Evolutionary conservation across 2,329 filamentous ascomycete species (phyloP), one percentile per base, ranked within the genome.

Genomic region (Diplodia mutila): DNA sequence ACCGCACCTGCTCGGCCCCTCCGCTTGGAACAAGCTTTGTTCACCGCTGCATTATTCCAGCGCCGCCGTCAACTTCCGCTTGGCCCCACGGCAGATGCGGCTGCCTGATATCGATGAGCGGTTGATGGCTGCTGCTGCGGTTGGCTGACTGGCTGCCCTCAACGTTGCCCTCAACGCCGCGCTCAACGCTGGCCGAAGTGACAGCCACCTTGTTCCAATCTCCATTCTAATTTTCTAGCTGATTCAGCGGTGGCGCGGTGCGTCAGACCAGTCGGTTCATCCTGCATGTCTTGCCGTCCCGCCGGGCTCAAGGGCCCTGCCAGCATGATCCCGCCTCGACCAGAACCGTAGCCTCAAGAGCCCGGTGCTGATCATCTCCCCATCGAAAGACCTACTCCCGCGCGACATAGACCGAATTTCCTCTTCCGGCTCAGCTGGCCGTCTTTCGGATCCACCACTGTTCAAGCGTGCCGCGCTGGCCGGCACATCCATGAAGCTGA

Each of bases 201-300:
- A 32, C 29, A 1, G 9, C 29, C 29, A 8, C 1, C 34, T 3
- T 37, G 34, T 9, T 11, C 34, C 34, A 46, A n/a, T 46, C 18
- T 2, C 42, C 8, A 14, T 46, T 46, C 42, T 46, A 9, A 46
- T 21, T 46, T 46, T 11, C 42, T 46, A 18, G 42, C 59, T 63
- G 59, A 63, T 39, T 63, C 59, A 63, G 42, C 59, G n/a, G 37
- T 37, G 42, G 59, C 14, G 42, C n/a, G 29, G 27, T 34, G 46
- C 39, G 42, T 63, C 59, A 63, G 59, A 51, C 39, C 54, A 42
- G 37, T 27, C 7, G 18, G 34, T 42, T 25, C 55, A 9, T n/a
- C 18, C 59, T 51, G 59, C 59, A 51, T 27, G 25, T 61, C 42
- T 49, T 7, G 39, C 57, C 27, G n/a, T 29, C 29, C 34, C 34